Percentiles rank a stretch among this genome's conserved stretches.
Conservation (phyloP, 1,284 basidiomycete genomes). For the Volvariella surrecta region DNA sequence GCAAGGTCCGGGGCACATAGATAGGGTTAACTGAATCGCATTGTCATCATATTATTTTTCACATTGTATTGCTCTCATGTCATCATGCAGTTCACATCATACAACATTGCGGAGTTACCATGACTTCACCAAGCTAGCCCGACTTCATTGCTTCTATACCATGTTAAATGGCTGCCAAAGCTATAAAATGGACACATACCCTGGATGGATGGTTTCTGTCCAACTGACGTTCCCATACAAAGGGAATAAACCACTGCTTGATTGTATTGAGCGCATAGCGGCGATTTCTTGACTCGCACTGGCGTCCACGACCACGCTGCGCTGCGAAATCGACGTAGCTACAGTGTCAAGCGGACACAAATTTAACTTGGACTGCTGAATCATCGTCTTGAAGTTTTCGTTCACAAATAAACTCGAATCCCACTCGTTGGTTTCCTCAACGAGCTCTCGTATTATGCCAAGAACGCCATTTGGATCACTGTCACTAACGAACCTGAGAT, state of each 20-base stretch:
- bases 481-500: conserved; percentile 6
- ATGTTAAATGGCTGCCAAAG: no score
- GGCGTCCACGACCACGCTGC: no score
- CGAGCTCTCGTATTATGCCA: conserved; percentile 35
- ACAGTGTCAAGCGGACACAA: no score
- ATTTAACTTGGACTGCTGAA: conserved; percentile 21
- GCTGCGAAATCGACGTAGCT: no score
- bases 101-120: conserved; percentile 8
- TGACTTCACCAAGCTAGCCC: neutral
- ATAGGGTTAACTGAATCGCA: no score
- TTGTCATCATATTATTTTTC: no score
- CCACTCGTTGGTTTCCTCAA: conserved; percentile 39
- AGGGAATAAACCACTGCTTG: no score
- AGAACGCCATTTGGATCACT: conserved; percentile 24
- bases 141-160: conserved; percentile 4
- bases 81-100: conserved; percentile 4
- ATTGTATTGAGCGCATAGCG: no score
- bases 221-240: conserved; percentile 2
- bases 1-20: conserved; percentile 35
- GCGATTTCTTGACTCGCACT: no score
- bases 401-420: conserved; percentile 36
- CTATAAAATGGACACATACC: conserved; percentile 1
- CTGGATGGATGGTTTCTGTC: neutral
- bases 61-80: no score
- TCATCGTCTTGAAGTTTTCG: conserved; percentile 34